A percentile compares a stretch with the other conserved stretches of the same genome.
Conservation (phyloP, 164 flowering plant genomes). For the Sedum album region DNA sequence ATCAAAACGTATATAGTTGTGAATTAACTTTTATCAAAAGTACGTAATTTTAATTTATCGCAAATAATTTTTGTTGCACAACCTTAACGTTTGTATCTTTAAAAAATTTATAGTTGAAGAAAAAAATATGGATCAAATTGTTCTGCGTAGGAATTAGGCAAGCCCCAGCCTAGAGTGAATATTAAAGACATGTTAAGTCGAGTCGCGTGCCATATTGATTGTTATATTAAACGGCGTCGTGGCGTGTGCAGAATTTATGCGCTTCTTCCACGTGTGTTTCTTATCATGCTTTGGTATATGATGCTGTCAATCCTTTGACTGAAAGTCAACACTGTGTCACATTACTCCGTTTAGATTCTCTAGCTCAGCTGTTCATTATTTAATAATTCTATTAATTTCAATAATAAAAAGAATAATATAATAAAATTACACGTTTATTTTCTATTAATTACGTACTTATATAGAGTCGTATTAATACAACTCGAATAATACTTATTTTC, state of each 20-base stretch:
- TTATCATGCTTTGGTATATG: background rate
- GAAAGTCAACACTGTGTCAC: background rate
- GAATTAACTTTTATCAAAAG: no score
- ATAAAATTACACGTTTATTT: no score
- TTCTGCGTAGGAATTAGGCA: background rate
- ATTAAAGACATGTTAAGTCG: background rate
- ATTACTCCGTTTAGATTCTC: background rate
- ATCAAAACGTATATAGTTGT: no score
- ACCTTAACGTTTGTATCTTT: no score
- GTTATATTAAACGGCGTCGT: background rate
- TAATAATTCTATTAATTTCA: no score
- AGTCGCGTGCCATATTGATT: constrained; percentile 2
- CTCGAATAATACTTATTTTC: no score
- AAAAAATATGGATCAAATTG: background rate
- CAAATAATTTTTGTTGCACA: no score
- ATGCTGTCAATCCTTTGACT: background rate
- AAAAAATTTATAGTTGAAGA: background rate
- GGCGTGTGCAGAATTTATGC: background rate
- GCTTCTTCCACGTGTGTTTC: constrained; percentile 1
- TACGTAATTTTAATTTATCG: no score
- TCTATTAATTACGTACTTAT: no score
- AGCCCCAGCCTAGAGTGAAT: background rate
- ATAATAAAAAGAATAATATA: no score
- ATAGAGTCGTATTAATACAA: no score
- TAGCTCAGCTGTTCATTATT: background rate